Conservation (phyloP, 2,329 filamentous ascomycete genomes). For the Diaporthe aspalathi region DNA sequence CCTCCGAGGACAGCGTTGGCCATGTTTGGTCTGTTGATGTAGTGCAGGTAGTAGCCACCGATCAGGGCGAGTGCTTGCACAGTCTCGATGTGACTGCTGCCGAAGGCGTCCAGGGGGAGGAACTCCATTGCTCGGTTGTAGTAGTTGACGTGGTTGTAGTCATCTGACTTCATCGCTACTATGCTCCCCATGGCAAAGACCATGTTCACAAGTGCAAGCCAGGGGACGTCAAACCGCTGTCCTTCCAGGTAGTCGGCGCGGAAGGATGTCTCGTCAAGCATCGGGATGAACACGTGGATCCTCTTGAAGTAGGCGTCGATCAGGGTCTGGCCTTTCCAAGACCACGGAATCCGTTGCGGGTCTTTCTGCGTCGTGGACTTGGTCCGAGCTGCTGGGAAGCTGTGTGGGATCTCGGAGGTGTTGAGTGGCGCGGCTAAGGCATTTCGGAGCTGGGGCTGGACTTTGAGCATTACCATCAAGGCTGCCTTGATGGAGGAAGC, state of each 20-base stretch:
- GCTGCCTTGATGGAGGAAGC: constrained; percentile 82
- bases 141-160: constrained; percentile 76
- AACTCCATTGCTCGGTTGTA: constrained; percentile 76
- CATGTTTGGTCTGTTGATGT: constrained; percentile 81
- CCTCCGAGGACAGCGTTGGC: constrained; percentile 79
- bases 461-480: constrained; percentile 75
- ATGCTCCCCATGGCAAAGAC: constrained; percentile 82
- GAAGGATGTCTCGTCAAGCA: constrained; percentile 79
- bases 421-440: constrained; percentile 60
- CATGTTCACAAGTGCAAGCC: constrained; percentile 80
- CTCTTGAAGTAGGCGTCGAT: constrained; percentile 82
- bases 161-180: constrained; percentile 71
- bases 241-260: constrained; percentile 72
- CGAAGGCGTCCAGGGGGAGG: constrained; percentile 74
- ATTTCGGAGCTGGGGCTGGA: constrained; percentile 60
- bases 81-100: constrained; percentile 78
- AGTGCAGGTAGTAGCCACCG: constrained; percentile 82
- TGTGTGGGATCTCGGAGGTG: constrained; percentile 59
- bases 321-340: constrained; percentile 74
- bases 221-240: constrained; percentile 73
- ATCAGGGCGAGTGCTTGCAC: constrained; percentile 78
- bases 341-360: constrained; percentile 64
- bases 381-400: constrained; percentile 56
- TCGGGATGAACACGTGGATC: constrained; percentile 77
- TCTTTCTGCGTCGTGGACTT: constrained; percentile 59